Evolutionary conservation across 2,329 filamentous ascomycete genomes (phyloP).

Genomic region (Arthroderma sp.): DNA sequence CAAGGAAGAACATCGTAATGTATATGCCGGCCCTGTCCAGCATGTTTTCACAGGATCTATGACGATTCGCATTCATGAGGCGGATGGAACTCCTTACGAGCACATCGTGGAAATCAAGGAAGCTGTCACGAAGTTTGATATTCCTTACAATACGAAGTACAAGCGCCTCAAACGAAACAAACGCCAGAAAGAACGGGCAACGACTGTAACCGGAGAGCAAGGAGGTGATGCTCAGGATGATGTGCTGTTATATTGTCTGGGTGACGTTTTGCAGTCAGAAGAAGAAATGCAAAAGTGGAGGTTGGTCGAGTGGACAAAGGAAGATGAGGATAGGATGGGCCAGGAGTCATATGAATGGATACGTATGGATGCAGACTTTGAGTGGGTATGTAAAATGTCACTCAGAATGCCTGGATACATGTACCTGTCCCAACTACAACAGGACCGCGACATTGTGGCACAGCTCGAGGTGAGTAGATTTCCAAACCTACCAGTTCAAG

Average conservation of each 20-base stretch:
- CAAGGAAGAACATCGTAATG: conserved; percentile 59
- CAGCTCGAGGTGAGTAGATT: conserved; percentile 43
- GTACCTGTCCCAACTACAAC: conserved; percentile 93
- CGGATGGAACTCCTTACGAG: conserved; percentile 94
- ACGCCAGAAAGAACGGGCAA: conserved; percentile 63
- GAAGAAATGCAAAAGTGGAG: conserved; percentile 76
- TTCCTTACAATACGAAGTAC: conserved; percentile 98
- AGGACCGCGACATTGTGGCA: conserved; percentile 94
- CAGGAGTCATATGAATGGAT: conserved; percentile 98
- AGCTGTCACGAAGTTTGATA: conserved; percentile 71
- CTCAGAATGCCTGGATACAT: conserved; percentile 84
- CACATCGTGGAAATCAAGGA: conserved; percentile 95
- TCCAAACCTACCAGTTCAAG: not conserved
- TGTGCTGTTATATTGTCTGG: conserved; percentile 76
- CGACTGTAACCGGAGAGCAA: conserved; percentile 49
- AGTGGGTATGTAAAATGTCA: conserved; percentile 84
- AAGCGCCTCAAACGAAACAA: conserved; percentile 87
- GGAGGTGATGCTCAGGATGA: conserved; percentile 59
- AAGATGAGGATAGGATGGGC: conserved; percentile 83
- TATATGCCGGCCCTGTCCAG: conserved; percentile 57
- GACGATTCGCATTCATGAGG: conserved; percentile 96
- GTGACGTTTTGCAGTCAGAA: conserved; percentile 72
- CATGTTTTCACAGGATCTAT: conserved; percentile 88
- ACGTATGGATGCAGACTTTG: conserved; percentile 91
- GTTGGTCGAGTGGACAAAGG: conserved; percentile 75